Evolutionary conservation across 371 early-diverging fungal species (phyloP), one percentile per base, ranked within the genome.

Genomic region (Circinella umbellata): DNA sequence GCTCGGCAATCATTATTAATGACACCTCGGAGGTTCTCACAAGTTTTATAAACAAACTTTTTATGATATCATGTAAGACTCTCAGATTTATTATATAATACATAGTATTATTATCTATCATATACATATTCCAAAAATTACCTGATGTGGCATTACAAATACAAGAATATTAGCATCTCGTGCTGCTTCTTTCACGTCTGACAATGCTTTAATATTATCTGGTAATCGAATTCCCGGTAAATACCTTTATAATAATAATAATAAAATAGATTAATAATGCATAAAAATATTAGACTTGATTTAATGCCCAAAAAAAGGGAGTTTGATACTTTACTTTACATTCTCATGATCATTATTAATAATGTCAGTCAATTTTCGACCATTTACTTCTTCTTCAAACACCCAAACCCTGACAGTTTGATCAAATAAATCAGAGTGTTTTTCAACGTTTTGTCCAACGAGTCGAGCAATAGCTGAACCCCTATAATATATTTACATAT

Each of bases 391-490:
- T 76, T 99, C 98, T 79, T 97, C 92, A 82, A 87, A 96, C 27
- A 96, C 96, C 97, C 98, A 99, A 90, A 99, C 93, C 66, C 87
- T 89, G 51, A 98, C 94, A 66, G 91, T 86, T 34, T 77, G 70
- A 76, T 96, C 91, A 79, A 95, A 94, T 53, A 73, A 76, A 55
- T 88, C 86, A 18, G 81, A 71, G 61, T 85, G 81, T 61, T 80
- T 76, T 55, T 67, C 63, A 9, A 95, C 93, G 80, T 98, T 99
- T 71, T 84, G 77, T 38, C 94, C 99, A 53, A 97, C 84, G 59
- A 99, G 92, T 79, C 93, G 93, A 53, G 98, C 95, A 67, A 98
- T 95, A 18, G 95, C 92, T n/a, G 96, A 94, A 69, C 99, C 99
- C 97, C 96, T 57, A 57, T 9, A 42, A 42, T 9, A 42, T 6